Percentiles rank a stretch among this genome's conserved stretches.
phyloP scores from a whole-genome alignment of 2,329 filamentous ascomycete species.

The Fusarium sterilihyphosum region DNA sequence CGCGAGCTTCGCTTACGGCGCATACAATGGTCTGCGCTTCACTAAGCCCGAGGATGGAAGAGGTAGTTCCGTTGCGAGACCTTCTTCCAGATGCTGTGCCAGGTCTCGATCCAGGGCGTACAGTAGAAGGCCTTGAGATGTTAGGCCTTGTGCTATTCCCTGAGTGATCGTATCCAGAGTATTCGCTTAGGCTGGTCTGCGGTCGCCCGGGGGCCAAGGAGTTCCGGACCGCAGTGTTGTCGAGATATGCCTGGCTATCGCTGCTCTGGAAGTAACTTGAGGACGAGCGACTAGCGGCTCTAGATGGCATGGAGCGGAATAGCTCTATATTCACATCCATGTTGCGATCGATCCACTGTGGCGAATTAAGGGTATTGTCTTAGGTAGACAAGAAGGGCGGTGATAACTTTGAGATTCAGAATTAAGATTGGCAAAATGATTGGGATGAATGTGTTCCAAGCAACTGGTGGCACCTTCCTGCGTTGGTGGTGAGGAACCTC shows the following conservation, averaged over 20 bases:
- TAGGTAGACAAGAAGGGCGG: background rate
- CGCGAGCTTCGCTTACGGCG: constrained; percentile 87
- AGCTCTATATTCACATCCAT: background rate
- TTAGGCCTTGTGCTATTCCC: constrained; percentile 23
- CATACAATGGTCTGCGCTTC: constrained; percentile 81
- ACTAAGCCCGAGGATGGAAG: constrained; percentile 55
- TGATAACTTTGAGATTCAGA: too few species aligned
- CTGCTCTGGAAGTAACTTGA: constrained; percentile 41
- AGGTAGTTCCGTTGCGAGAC: constrained; percentile 52
- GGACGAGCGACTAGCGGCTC: constrained; percentile 17
- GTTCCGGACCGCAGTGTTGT: background rate
- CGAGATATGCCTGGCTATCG: background rate
- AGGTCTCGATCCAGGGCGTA: constrained; percentile 41
- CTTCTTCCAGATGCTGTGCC: constrained; percentile 58
- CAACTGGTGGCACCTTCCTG: background rate
- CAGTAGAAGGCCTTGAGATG: constrained; percentile 35
- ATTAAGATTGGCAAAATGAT: rapidly evolving
- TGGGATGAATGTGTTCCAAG: background rate
- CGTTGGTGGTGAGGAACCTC: background rate
- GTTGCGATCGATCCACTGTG: background rate
- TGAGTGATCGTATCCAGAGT: constrained; percentile 21
- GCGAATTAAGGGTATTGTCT: background rate
- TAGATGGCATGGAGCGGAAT: constrained; percentile 6
- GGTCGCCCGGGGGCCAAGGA: background rate
- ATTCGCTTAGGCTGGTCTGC: constrained; percentile 9